phyloP scores from a whole-genome alignment of 176 grass and related monocot genomes.

The Carex littledalei region DNA sequence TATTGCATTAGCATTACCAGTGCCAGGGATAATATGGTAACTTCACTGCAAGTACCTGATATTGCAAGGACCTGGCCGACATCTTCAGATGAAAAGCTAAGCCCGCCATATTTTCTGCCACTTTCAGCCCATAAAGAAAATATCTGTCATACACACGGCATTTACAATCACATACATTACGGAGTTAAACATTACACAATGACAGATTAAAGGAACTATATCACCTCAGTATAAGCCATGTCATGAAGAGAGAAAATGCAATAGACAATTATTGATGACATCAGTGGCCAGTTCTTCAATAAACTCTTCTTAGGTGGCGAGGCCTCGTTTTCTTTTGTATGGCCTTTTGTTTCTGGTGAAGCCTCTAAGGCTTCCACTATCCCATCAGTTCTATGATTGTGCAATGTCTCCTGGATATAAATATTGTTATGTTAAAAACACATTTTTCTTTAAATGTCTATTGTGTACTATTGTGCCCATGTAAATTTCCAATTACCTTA shows the following conservation, averaged over 20 bases:
- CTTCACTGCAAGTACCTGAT: constrained; percentile 38
- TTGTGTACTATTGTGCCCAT: background rate
- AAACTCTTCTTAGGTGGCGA: constrained; percentile 48
- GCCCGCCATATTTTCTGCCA: constrained; percentile 62
- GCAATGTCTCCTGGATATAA: constrained; percentile 73
- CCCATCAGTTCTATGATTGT: constrained; percentile 45
- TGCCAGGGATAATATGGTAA: background rate
- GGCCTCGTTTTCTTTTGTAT: constrained; percentile 32
- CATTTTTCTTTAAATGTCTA: background rate
- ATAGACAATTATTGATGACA: constrained; percentile 74
- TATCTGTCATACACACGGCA: constrained; percentile 41
- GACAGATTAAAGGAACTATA: constrained; percentile 19
- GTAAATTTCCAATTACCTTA: background rate
- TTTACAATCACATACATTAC: constrained; percentile 21
- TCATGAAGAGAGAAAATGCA: constrained; percentile 94
- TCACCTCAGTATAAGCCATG: constrained; percentile 86
- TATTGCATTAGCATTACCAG: background rate
- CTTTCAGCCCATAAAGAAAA: constrained; percentile 93
- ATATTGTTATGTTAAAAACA: background rate
- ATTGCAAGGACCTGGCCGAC: constrained; percentile 73
- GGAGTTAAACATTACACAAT: background rate
- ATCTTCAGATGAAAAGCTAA: constrained; percentile 80
- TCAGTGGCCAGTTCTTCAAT: constrained; percentile 72
- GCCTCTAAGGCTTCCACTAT: constrained; percentile 42
- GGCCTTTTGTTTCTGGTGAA: constrained; percentile 28